These are phyloP conservation scores for Mitragyna speciosa DNA, from an alignment of 257 asterid genomes.

Conservation along the genomic window DNA sequence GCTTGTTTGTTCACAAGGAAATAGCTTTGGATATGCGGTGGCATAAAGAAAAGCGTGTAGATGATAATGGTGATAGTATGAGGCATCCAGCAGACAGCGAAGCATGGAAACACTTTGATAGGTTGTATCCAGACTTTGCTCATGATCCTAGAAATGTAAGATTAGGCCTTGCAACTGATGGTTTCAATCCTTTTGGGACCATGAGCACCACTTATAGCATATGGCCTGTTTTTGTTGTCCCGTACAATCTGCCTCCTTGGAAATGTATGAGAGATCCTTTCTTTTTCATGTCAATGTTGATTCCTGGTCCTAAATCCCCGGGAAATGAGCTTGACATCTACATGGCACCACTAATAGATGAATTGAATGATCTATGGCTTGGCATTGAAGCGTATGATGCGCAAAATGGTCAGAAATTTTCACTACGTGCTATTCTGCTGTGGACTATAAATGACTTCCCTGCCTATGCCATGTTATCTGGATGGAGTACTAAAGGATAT, in stretches of 20 bases:
- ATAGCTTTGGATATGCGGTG: background rate
- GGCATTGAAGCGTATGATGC: background rate
- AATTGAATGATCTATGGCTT: background rate
- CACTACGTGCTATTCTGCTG: background rate
- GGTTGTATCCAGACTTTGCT: background rate
- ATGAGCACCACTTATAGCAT: background rate
- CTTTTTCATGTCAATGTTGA: background rate
- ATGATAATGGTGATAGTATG: background rate
- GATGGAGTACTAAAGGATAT: slow-evolving; percentile 3
- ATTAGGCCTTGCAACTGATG: background rate
- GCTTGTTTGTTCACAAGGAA: background rate
- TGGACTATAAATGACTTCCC: slow-evolving; percentile 19
- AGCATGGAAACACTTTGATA: background rate
- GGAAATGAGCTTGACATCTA: background rate
- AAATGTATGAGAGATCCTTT: background rate
- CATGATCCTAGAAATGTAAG: background rate
- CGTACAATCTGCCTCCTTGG: slow-evolving; percentile 4
- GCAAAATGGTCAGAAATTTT: background rate
- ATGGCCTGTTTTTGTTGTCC: background rate
- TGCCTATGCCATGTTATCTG: background rate
- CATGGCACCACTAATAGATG: background rate
- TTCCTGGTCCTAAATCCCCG: background rate
- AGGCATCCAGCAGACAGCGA: background rate
- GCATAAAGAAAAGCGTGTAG: background rate
- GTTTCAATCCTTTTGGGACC: too few relatives aligned